phyloP scores from a whole-genome alignment of 257 asterid genomes.

The Paulownia fortunei region DNA sequence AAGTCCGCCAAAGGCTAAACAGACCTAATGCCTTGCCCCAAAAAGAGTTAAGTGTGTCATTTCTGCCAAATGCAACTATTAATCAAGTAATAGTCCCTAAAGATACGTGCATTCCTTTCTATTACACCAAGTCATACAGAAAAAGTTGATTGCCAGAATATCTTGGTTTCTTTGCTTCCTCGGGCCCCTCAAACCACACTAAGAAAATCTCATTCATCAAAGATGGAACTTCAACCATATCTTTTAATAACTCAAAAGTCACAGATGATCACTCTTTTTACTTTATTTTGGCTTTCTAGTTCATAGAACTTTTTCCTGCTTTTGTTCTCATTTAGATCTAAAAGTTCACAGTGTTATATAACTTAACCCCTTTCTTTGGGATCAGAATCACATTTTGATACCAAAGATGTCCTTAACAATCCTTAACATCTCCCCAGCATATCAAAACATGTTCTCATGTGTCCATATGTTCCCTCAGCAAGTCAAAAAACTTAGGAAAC shows the following conservation, averaged over 20 bases:
- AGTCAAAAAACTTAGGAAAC: neutral
- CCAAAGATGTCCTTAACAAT: neutral
- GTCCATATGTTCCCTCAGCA: conserved; percentile 7
- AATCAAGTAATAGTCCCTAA: neutral
- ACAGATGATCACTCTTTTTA: too few relatives aligned
- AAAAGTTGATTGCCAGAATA: neutral
- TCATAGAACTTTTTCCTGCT: neutral
- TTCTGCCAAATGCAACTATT: neutral
- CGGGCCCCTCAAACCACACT: too few relatives aligned
- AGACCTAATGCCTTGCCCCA: neutral
- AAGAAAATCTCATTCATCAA: too few relatives aligned
- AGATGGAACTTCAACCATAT: too few relatives aligned
- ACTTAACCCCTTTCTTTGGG: neutral
- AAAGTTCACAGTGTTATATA: neutral
- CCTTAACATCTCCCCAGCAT: neutral
- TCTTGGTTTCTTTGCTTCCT: too few relatives aligned
- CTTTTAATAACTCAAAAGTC: too few relatives aligned
- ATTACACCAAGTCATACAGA: neutral
- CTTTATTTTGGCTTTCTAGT: neutral
- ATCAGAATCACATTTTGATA: neutral
- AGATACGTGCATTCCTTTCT: neutral
- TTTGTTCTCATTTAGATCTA: neutral
- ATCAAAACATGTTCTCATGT: neutral
- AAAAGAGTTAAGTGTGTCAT: neutral
- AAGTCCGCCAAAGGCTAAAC: neutral